Evolutionary conservation across 2,329 filamentous ascomycete species (phyloP).

Genomic region (Diplodia intermedia): DNA sequence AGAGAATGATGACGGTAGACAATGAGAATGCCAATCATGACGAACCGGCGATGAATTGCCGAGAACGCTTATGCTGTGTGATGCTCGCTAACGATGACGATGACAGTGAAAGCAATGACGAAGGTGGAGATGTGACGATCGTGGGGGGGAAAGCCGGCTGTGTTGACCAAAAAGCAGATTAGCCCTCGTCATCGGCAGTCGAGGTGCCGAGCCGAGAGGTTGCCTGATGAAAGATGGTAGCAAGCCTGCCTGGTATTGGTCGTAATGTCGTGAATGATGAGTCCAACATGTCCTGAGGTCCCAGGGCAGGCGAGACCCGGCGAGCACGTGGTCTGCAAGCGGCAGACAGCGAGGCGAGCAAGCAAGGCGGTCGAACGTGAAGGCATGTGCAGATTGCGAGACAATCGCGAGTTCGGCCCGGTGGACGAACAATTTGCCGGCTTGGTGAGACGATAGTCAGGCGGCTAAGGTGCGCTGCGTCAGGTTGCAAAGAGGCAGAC

Average conservation of each 20-base stretch:
- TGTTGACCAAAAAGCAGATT: background rate
- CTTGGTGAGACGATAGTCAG: constrained; percentile 7
- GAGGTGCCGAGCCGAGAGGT: constrained; percentile 3
- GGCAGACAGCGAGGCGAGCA: background rate
- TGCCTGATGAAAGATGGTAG: background rate
- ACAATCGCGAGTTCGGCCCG: background rate
- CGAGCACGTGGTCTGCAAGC: constrained; percentile 3
- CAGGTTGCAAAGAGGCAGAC: background rate
- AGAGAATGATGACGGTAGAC: background rate
- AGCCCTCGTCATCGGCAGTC: constrained; percentile 5
- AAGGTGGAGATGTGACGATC: background rate
- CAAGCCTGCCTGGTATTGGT: background rate
- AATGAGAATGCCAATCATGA: constrained; percentile 10
- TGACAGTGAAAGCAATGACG: background rate
- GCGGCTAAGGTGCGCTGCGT: background rate
- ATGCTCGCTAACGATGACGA: constrained; percentile 18
- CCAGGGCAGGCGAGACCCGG: constrained; percentile 2
- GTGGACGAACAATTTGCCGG: background rate
- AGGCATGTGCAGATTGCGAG: background rate
- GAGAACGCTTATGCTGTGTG: constrained; percentile 6
- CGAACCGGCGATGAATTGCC: background rate
- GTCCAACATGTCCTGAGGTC: background rate
- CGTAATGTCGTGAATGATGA: background rate
- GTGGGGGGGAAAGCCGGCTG: background rate
- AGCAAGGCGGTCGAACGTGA: background rate